Base-by-base conservation (phyloP, 2,329 filamentous ascomycete species). In the Apiospora saccharicola region DNA sequence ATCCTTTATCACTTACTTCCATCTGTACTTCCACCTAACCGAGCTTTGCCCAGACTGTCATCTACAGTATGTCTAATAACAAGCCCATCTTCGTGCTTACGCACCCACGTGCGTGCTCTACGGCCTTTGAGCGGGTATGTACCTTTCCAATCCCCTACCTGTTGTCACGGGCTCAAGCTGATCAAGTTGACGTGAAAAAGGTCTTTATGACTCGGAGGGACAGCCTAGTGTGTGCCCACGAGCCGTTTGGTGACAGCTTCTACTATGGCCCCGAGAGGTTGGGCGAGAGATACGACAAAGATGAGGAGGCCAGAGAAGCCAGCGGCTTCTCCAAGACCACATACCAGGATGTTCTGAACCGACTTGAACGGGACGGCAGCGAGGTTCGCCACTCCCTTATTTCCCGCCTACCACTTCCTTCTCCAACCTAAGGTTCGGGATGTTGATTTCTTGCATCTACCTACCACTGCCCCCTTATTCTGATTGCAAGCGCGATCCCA, bases 141-240 rank as follows among this genome's bases (percentile, higher is more conserved):
- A 34, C 47, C 73, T 73, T 43, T 68, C 44, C 57, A 44, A 72
- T 69, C 51, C 64, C 46, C 22, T 64, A 1, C 57, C 57, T 64
- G 30, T n/a, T n/a, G 10, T 47, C 57, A 41, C 57, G 22, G 57
- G 10, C 30, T 49, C 53, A 71, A 64, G 57, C 53, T 68, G 13
- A 68, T 37, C 49, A 16, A 68, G 53, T 53, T 37, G 68, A 61
- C 73, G 72, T 71, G 26, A 64, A 64, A 53, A 76, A 96, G 94
- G 95, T 98, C 76, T 98, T 99, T 83, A 98, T 98, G 96, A 98
- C 95, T 78, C 93, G 94, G 77, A 90, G 90, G 77, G 92, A 97
- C 79, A 91, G 88, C 71, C 89, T 98, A 73, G 88, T 92, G 78
- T 97, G 94, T 81, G 88, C 96, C 77, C 96, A 98, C 82, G 96